Base-by-base conservation (phyloP, 2,329 filamentous ascomycete genomes). In the Aspergillus persii region DNA sequence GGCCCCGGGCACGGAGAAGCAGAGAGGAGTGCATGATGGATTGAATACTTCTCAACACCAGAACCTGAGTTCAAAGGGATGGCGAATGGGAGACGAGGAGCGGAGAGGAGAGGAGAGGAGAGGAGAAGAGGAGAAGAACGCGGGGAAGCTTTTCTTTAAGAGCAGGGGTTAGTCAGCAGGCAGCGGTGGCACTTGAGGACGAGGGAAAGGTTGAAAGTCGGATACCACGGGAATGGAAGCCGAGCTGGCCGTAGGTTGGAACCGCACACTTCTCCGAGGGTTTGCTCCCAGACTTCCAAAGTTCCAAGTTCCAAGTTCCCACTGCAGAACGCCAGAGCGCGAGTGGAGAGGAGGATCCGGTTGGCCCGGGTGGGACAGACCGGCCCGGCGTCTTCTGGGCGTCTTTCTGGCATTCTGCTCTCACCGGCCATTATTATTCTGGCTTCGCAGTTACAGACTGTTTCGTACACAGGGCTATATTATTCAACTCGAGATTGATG, bases 1-100 rank as follows among this genome's bases (percentile, higher is more conserved):
- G 64, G 58, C 61, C 70, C 58, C 69, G 64, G 27, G 66, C 53
- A 53, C 71, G 71, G 31, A 71, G 55, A 30, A 73, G 53, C 50
- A 68, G 57, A 18, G 65, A 65, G 8, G 71, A 69, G 65, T 72
- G 70, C 70, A 72, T 72, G 23, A 50, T 68, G 62, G 52, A 36
- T 47, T 30, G 18, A 50, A 51, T 56, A 55, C 50, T 54, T 56
- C 29, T n/a, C 57, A 23, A 23, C 18, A 23, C 18, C 18, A 23
- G 18, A 59, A 62, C 50, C 47, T 31, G 47, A 53, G n/a, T 18
- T 26, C 31, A 44, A 26, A 50, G 30, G 6, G 33, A 31, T 23
- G 5, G 36, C 47, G 33, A 55, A 33, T 27, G 8, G 31, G 50
- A 54, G 44, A n/a, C 46, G 58, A 60, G 49, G 49, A 52, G 33